These are phyloP conservation scores for Leccinum broughii DNA, from an alignment of 768 basidiomycete genomes.

Conservation along the genomic window DNA sequence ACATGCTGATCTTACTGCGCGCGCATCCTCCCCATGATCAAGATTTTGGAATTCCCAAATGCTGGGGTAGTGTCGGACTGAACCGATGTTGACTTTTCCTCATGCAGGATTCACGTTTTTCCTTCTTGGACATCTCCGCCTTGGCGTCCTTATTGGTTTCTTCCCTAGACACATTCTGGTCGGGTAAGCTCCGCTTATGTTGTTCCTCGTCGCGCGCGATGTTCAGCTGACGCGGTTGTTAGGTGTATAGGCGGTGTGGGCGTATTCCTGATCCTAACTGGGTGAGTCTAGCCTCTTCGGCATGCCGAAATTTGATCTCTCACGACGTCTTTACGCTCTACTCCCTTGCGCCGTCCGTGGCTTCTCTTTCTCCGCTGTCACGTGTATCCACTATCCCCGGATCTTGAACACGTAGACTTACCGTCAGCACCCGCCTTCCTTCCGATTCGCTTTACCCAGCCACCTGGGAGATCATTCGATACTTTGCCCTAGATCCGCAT, in stretches of 20 bases:
- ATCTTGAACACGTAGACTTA: slow-evolving; percentile 50
- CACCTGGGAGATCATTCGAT: slow-evolving; percentile 60
- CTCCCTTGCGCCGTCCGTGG: neutral
- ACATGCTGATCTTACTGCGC: slow-evolving; percentile 2
- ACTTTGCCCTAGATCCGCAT: slow-evolving; percentile 64
- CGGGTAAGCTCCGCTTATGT: slow-evolving; percentile 52
- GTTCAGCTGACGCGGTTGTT: neutral
- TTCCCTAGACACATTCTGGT: slow-evolving; percentile 96
- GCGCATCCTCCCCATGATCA: neutral
- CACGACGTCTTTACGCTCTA: neutral
- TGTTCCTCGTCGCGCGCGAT: slow-evolving; percentile 1
- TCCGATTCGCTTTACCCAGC: slow-evolving; percentile 72
- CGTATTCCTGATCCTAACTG: slow-evolving; percentile 86
- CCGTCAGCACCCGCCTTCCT: slow-evolving; percentile 79
- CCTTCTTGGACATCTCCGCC: slow-evolving; percentile 76
- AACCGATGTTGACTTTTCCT: slow-evolving; percentile 9
- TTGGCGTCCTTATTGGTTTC: slow-evolving; percentile 89
- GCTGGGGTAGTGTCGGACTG: neutral
- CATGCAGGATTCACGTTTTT: slow-evolving; percentile 63
- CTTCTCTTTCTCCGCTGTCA: neutral
- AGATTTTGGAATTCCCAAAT: slow-evolving; percentile 19
- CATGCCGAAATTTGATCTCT: neutral
- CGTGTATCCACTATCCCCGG: neutral
- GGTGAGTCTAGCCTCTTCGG: slow-evolving; percentile 43
- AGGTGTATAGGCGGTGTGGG: slow-evolving; percentile 96